Conservation (phyloP, 768 basidiomycete species). For the Cubamyces sp. region DNA sequence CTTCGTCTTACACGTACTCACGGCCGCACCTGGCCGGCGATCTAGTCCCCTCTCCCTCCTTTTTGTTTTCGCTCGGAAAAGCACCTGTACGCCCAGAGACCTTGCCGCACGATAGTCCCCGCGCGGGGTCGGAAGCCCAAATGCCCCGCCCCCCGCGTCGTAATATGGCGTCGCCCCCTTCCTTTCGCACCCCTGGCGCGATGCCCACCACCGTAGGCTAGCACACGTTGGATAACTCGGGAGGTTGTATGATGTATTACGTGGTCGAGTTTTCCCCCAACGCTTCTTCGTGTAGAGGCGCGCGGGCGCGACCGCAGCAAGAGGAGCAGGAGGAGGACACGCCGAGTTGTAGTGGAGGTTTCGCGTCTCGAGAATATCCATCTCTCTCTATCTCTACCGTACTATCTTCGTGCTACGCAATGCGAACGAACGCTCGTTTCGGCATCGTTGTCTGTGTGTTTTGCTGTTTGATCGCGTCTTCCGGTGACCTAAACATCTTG, state of each 20-base stretch:
- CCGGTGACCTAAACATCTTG: too few species aligned
- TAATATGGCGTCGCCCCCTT: conserved; percentile 14
- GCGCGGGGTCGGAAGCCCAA: neutral
- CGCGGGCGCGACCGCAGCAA: neutral
- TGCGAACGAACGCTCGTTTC: neutral
- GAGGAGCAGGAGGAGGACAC: conserved; percentile 6
- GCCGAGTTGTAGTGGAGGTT: conserved; percentile 9
- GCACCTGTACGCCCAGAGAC: conserved; percentile 1
- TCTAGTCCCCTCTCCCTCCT: conserved; percentile 4
- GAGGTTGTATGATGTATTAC: conserved; percentile 7
- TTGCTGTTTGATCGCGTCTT: neutral
- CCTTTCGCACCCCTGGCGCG: too few species aligned
- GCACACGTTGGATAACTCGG: conserved; percentile 11
- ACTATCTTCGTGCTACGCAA: conserved; percentile 13
- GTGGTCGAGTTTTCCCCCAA: neutral
- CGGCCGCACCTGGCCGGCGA: conserved; percentile 2
- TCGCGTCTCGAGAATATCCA: conserved; percentile 13
- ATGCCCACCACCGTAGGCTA: conserved; percentile 14
- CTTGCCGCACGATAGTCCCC: conserved; percentile 5
- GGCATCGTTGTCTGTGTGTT: neutral
- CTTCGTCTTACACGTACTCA: conserved; percentile 25
- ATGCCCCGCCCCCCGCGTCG: conserved; percentile 3
- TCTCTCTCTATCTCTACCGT: neutral
- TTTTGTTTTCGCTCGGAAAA: neutral
- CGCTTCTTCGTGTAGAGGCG: neutral